A percentile compares a stretch with the other conserved stretches of the same genome.
Conservation (phyloP, 140 eudicot species). For the Erigeron philadelphicus region DNA sequence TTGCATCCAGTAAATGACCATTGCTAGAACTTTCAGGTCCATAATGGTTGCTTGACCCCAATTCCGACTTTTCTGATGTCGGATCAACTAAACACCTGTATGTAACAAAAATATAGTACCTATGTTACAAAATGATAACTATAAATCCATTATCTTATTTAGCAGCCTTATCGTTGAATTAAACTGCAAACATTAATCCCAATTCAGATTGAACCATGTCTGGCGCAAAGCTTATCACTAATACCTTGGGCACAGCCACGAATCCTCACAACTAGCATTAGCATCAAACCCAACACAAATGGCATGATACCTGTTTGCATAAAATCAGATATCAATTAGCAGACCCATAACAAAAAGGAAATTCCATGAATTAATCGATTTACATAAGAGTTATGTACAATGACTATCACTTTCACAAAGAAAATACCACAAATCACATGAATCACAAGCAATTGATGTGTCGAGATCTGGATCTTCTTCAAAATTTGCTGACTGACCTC, state of each 20-base stretch:
- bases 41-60: constrained; percentile 31
- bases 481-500: constrained; percentile 49
- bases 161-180: neutral
- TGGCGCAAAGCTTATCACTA: constrained; percentile 13
- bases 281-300: constrained; percentile 96
- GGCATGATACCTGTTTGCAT: constrained; percentile 80
- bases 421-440: constrained; percentile 83
- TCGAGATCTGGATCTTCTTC: constrained; percentile 72
- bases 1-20: constrained; percentile 31
- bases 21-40: constrained; percentile 28
- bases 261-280: constrained; percentile 65
- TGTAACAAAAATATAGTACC: constrained; percentile 15
- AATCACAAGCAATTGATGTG: constrained; percentile 96
- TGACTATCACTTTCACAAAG: constrained; percentile 1
- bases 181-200: neutral
- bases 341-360: constrained; percentile 19
- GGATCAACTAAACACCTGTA: constrained; percentile 53
- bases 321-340: constrained; percentile 21
- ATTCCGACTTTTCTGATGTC: constrained; percentile 37
- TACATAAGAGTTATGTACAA: neutral
- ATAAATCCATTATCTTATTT: neutral
- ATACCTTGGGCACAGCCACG: constrained; percentile 97
- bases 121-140: constrained; percentile 18
- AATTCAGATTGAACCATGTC: constrained; percentile 8
- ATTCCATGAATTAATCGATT: constrained; percentile 6